phyloP scores from a whole-genome alignment of 2,329 filamentous ascomycete genomes.

The Epichloe elymi region DNA sequence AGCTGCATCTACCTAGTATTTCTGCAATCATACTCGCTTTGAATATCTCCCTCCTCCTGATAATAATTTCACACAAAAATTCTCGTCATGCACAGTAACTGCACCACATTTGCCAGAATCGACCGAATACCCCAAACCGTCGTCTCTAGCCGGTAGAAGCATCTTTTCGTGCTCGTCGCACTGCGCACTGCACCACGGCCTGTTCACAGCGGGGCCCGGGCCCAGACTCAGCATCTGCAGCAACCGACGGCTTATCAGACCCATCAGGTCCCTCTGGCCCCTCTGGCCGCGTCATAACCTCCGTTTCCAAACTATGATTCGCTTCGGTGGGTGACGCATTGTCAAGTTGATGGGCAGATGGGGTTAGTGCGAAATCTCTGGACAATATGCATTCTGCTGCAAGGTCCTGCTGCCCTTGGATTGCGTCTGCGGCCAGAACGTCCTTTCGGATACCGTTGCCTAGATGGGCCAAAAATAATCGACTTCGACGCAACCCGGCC shows the following conservation, averaged over 20 bases:
- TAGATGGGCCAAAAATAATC: background rate
- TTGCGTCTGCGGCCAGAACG: background rate
- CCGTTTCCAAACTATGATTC: conserved; percentile 14
- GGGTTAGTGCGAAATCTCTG: conserved; percentile 7
- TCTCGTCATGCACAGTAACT: background rate
- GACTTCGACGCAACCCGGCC: background rate
- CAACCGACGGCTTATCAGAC: no score
- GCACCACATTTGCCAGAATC: background rate
- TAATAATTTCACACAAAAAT: background rate
- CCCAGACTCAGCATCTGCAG: background rate
- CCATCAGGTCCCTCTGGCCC: background rate
- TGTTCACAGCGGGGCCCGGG: background rate
- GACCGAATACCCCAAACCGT: background rate
- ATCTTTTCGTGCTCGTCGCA: background rate
- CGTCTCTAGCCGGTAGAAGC: background rate
- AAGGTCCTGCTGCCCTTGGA: background rate
- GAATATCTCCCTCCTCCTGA: background rate
- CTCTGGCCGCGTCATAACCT: background rate
- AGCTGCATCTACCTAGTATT: background rate
- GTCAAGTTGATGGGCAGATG: background rate
- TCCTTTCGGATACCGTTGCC: background rate
- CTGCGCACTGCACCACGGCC: background rate
- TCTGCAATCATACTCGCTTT: background rate
- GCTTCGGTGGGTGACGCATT: conserved; percentile 8
- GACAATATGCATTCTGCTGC: background rate